Base-by-base conservation (phyloP, 257 asterid species). In the Fraxinus quadrangulata region DNA sequence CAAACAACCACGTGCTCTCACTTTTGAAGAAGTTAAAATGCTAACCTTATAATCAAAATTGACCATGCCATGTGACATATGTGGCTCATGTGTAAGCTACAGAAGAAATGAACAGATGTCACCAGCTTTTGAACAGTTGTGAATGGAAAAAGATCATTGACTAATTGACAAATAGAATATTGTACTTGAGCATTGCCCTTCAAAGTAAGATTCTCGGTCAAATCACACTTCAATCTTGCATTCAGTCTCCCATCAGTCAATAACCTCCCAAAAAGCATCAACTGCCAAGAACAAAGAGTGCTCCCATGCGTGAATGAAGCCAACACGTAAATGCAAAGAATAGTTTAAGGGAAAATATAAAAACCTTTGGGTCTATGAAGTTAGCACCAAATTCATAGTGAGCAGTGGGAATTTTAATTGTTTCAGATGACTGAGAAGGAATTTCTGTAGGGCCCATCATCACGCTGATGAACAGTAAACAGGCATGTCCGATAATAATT, bases 321-420 rank as follows among this genome's bases (percentile, higher is more conserved):
- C 45, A 42, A 69, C 45, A 65, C 30, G 13, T 21, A 72, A 36
- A 33, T 68, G 77, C 59, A 73, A 67, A 39, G 68, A 28, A 83
- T 49, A 24, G 54, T 70, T 24, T 24, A 69, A 26, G 17, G 40
- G 37, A 79, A 75, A 67, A 42, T 40, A 36, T 36, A 59, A 70
- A 26, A 77, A 89, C 97, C 94, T 88, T 89, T 75, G 98, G 99
- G 81, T 93, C 99, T 26, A 94, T 71, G 77, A 84, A 94, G 84
- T 96, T 96, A 54, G 97, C 97, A 72, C 99, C 99, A 80, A 96
- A 96, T 87, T 96, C 99, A 77, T 96, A 96, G 78, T 96, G 86
- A 26, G 98, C 91, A 26, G 95, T 88, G 70, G 99, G 97, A 34
- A 96, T 80, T 85, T 96, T 96, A 74, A 96, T 90, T 1, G 88